phyloP scores from a whole-genome alignment of 805 yeast genomes.

The Kuraishia piskuri region DNA sequence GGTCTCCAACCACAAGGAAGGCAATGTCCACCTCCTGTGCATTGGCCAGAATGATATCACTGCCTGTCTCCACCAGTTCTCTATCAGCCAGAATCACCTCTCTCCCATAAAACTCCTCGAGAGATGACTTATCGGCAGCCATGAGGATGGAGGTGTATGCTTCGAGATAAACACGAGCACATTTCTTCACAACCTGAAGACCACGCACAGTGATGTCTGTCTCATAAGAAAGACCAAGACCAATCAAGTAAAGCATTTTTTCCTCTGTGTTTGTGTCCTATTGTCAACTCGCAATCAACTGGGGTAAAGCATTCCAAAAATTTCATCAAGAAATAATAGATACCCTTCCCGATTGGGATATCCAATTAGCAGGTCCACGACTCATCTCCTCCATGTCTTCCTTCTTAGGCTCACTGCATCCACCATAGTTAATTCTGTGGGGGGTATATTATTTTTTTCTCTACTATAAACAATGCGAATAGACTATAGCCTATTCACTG shows the following conservation, averaged over 20 bases:
- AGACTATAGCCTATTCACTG: too few relatives aligned
- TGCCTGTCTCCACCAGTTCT: constrained; percentile 85
- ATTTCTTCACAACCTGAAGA: constrained; percentile 69
- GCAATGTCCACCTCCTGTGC: constrained; percentile 84
- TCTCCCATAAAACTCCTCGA: constrained; percentile 81
- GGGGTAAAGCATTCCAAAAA: background rate
- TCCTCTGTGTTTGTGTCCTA: too few relatives aligned
- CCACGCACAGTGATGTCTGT: constrained; percentile 94
- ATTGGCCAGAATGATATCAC: constrained; percentile 70
- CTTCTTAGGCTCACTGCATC: background rate
- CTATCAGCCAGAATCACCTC: constrained; percentile 86
- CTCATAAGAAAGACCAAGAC: constrained; percentile 84
- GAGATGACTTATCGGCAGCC: constrained; percentile 73
- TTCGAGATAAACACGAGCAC: constrained; percentile 88
- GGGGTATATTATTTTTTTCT: background rate
- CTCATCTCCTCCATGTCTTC: background rate
- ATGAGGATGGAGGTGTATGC: constrained; percentile 92
- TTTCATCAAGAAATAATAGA: background rate
- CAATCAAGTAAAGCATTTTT: constrained; percentile 79
- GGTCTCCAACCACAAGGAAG: constrained; percentile 94
- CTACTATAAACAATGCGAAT: background rate
- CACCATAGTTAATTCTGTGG: background rate
- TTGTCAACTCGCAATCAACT: too few relatives aligned
- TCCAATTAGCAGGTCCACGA: background rate
- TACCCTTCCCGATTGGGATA: background rate